Conservation (phyloP, 768 basidiomycete genomes). For the Kwoniella heveanensis region DNA sequence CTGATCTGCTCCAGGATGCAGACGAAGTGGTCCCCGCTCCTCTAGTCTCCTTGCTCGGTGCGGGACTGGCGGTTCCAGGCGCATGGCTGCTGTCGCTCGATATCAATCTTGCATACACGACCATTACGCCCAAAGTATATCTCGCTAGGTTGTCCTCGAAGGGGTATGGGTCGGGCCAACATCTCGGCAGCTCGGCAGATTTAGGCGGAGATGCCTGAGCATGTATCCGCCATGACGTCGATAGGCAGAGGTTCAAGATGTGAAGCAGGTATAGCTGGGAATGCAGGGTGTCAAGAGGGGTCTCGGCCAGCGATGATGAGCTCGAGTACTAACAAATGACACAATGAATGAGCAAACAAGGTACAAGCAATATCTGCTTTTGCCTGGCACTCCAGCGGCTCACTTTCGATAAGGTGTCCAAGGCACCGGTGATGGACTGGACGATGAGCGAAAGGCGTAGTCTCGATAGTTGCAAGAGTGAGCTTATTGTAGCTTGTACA, state of each 20-base stretch:
- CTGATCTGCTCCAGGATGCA: slow-evolving; percentile 8
- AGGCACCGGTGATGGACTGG: slow-evolving; percentile 71
- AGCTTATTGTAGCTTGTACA: slow-evolving; percentile 73
- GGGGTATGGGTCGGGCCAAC: slow-evolving; percentile 69
- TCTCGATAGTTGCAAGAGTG: slow-evolving; percentile 74
- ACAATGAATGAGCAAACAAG: slow-evolving; percentile 12
- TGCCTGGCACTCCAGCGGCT: slow-evolving; percentile 27
- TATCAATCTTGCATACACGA: slow-evolving; percentile 76
- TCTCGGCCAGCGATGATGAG: slow-evolving; percentile 32
- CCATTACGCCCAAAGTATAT: slow-evolving; percentile 79
- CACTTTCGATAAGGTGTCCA: slow-evolving; percentile 79
- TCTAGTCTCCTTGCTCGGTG: slow-evolving; percentile 24
- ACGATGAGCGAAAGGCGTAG: slow-evolving; percentile 80
- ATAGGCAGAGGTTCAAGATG: slow-evolving; percentile 74
- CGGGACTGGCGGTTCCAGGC: slow-evolving; percentile 25
- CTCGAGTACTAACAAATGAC: slow-evolving; percentile 27
- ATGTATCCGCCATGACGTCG: slow-evolving; percentile 70
- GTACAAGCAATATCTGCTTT: background rate
- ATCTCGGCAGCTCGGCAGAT: slow-evolving; percentile 54
- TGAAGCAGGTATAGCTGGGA: slow-evolving; percentile 85
- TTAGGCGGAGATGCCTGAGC: slow-evolving; percentile 57
- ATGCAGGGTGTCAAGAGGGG: slow-evolving; percentile 73
- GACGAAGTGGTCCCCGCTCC: slow-evolving; percentile 21
- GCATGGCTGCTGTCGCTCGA: slow-evolving; percentile 48
- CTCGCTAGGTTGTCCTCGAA: slow-evolving; percentile 79